Conservation (phyloP, 139 green algal species). For the Closterium sp. region DNA sequence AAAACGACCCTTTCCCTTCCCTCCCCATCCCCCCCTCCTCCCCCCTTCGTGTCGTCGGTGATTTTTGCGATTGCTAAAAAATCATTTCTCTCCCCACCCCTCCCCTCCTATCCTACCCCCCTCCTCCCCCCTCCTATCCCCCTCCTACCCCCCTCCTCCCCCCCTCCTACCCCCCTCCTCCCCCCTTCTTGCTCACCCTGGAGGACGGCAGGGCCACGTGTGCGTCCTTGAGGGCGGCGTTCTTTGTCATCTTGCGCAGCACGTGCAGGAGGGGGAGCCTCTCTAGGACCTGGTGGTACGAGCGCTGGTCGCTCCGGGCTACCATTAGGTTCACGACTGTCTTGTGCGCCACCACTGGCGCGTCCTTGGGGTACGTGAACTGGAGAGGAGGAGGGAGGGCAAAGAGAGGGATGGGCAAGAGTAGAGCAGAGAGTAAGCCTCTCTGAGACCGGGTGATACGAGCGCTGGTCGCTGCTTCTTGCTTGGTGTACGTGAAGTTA, state of each 20-base stretch:
- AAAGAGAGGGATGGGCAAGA: too few species aligned
- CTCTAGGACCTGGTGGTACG: neutral
- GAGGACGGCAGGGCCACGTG: slow-evolving; percentile 43
- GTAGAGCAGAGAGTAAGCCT: too few species aligned
- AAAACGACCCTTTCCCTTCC: neutral
- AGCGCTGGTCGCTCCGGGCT: neutral
- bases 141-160: neutral
- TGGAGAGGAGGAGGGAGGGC: too few species aligned
- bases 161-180: neutral
- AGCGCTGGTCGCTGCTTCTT: too few species aligned
- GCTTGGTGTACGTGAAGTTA: too few species aligned
- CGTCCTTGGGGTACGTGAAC: neutral
- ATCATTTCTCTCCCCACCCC: too few species aligned
- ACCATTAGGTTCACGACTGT: neutral
- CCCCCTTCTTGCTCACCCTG: slow-evolving; percentile 18
- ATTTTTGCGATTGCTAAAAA: too few species aligned
- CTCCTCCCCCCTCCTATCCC: neutral
- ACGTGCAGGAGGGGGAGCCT: slow-evolving; percentile 2
- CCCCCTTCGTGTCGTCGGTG: too few species aligned
- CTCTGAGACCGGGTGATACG: too few species aligned
- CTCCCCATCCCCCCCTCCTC: too few species aligned
- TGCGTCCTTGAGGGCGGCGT: neutral
- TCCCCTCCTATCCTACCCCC: neutral
- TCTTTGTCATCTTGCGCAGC: neutral
- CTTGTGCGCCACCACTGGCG: neutral